Conservation (phyloP, 441 rosid genomes). For the Manihot esculenta region DNA sequence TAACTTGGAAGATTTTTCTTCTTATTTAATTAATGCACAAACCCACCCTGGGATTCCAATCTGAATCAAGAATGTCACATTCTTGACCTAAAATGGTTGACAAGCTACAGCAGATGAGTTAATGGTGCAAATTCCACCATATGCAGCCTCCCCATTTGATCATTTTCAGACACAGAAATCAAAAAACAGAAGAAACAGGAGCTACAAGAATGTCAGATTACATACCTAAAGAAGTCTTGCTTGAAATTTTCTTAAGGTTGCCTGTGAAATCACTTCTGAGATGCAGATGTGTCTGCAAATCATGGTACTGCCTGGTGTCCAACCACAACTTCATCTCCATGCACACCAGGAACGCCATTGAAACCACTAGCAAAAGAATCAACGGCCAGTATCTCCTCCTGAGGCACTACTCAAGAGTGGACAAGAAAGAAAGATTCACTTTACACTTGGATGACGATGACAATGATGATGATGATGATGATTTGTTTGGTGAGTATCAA, state of each 20-base stretch:
- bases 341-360: constrained; percentile 16
- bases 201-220: constrained; percentile 13
- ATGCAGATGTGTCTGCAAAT: constrained; percentile 30
- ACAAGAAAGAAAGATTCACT: constrained; percentile 7
- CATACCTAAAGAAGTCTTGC: constrained; percentile 16
- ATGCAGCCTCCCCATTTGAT: background rate
- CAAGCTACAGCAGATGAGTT: background rate
- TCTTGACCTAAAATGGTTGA: background rate
- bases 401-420: constrained; percentile 8
- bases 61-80: background rate
- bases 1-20: background rate
- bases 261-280: constrained; percentile 16
- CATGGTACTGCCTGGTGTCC: constrained; percentile 20
- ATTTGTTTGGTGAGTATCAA: constrained; percentile 9
- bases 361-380: background rate
- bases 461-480: constrained; percentile 11
- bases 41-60: background rate
- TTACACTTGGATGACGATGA: constrained; percentile 11
- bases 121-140: too few species aligned
- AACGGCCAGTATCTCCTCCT: constrained; percentile 7
- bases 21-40: background rate
- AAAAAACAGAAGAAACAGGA: background rate
- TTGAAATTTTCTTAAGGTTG: constrained; percentile 18
- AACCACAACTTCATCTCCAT: constrained; percentile 17
- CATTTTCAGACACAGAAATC: background rate